Base-by-base conservation (phyloP, 768 basidiomycete genomes). In the Leccinum longicurvipes region DNA sequence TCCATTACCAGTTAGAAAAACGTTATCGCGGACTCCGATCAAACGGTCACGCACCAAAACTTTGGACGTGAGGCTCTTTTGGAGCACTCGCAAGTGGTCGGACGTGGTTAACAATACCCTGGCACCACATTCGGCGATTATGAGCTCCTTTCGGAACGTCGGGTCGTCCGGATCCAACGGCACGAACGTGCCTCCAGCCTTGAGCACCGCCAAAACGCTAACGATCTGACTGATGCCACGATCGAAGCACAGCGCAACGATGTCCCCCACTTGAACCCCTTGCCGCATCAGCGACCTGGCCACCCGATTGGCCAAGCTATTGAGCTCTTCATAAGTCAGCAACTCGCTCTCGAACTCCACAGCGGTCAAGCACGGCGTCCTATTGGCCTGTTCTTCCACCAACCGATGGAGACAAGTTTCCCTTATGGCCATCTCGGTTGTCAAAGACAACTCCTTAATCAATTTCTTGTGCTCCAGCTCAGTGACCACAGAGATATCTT, bases 291-390 rank as follows among this genome's bases (percentile, higher is more conserved):
- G 49, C 10, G 60, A 66, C 23, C 57, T 60, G 0, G 73, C 73
- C 19, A 74, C 64, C 24, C 70, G 67, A 50, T 75, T 74, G 6
- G 73, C 65, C 41, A 57, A 62, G 6, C 55, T 31, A 25, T 74
- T 73, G 14, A 75, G 64, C 28, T 70, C 67, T 12, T 61, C 47
- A 55, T 70, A 74, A 0, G 73, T 72, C 32, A 74, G 39, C 0
- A 64, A 57, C 46, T 74, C 60, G 39, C 60, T 59, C 31, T 64
- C 69, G 19, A 70, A 69, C 47, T 70, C 68, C 21, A 69, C 19
- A 11, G 69, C 68, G 6, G 62, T 51, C 42, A 60, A 31, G 19
- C 21, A 21, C 3, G 68, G 69, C 8, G 69, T 66, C 36, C 48
- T 65, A 45, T 56, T 44, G 7, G 21, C 32, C 25, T 64, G 63